Conservation (phyloP, 306 rosid genomes). For the Fagus crenata region DNA sequence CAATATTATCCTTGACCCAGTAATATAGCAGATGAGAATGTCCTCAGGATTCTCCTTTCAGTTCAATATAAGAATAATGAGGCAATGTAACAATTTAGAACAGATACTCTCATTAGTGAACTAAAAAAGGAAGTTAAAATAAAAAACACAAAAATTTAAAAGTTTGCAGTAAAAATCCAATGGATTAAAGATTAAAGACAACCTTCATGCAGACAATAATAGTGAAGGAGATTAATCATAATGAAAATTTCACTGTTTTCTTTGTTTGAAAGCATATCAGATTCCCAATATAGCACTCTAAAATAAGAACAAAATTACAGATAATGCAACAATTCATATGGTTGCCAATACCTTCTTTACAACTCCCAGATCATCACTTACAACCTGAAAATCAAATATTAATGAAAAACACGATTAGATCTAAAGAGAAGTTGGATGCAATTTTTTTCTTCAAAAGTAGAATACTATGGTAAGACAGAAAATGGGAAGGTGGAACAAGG, state of each 20-base stretch:
- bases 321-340: conserved; percentile 11
- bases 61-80: neutral
- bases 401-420: conserved; percentile 24
- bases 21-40: conserved; percentile 11
- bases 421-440: neutral
- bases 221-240: neutral
- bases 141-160: neutral
- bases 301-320: neutral
- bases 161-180: neutral
- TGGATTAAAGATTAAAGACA: neutral
- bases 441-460: no score
- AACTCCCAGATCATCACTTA: conserved; percentile 83
- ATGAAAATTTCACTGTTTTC: neutral
- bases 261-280: neutral
- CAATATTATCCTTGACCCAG: neutral
- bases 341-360: conserved; percentile 70
- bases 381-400: conserved; percentile 57
- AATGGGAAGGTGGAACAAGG: no score
- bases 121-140: no score
- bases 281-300: conserved; percentile 24
- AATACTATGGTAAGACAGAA: no score
- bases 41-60: conserved; percentile 7
- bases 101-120: neutral
- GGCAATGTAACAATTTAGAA: neutral
- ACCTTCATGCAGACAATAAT: neutral